Percentiles rank a stretch among this genome's conserved stretches.
phyloP scores from a whole-genome alignment of 495 filamentous ascomycete species.

The Sabuloglossum arenarium region DNA sequence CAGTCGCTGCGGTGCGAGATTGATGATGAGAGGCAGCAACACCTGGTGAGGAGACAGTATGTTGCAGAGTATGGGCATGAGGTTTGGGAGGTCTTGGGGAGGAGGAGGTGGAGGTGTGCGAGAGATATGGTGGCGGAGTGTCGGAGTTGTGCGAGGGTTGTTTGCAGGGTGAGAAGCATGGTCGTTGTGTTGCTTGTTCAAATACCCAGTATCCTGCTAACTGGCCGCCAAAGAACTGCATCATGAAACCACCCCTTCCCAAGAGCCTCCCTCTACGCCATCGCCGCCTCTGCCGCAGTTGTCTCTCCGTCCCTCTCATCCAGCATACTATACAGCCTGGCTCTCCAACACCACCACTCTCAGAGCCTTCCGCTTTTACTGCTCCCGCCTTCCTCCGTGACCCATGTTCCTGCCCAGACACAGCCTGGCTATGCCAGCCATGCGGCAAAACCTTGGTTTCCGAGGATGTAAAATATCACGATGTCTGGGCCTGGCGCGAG shows the following conservation, averaged over 20 bases:
- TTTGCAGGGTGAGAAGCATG: conserved; percentile 46
- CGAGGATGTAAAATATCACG: conserved; percentile 52
- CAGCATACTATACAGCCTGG: conserved; percentile 8
- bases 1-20: conserved; percentile 62
- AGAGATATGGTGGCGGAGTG: conserved; percentile 71
- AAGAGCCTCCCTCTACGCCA: conserved; percentile 43
- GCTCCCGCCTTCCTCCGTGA: conserved; percentile 27
- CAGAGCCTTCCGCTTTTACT: conserved; percentile 14
- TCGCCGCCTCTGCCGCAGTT: conserved; percentile 56
- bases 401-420: conserved; percentile 47
- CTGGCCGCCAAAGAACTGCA: conserved; percentile 47
- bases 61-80: conserved; percentile 11
- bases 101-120: conserved; percentile 58
- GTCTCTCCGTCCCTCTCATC: conserved; percentile 41
- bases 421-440: conserved; percentile 60
- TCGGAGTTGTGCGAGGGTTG: conserved; percentile 48
- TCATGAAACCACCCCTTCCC: conserved; percentile 47
- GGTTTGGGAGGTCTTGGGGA: conserved; percentile 15
- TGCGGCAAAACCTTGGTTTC: conserved; percentile 50
- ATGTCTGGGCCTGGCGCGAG: conserved; percentile 74
- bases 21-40: conserved; percentile 37
- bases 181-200: background rate
- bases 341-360: conserved; percentile 1
- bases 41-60: no score
- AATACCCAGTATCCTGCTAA: background rate